phyloP scores from a whole-genome alignment of 371 early-diverging fungal genomes.

The Mucor lusitanicus region DNA sequence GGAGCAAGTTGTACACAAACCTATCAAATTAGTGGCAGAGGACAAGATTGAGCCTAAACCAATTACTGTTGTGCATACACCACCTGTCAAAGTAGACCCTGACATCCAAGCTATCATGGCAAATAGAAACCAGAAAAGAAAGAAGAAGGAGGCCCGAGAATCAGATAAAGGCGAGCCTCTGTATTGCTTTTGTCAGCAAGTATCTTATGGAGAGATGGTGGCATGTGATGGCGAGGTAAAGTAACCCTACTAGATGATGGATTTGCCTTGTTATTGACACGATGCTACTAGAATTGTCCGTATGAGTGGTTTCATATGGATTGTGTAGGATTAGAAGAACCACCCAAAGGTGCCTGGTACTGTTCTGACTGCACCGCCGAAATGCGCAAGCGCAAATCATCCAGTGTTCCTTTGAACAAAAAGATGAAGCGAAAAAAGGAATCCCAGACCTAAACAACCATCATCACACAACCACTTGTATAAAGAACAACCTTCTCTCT shows the following conservation, averaged over 20 bases:
- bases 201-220: constrained; percentile 98
- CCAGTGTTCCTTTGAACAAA: not conserved
- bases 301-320: constrained; percentile 95
- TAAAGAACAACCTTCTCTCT: not conserved
- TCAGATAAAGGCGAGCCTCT: constrained; percentile 73
- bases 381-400: constrained; percentile 40
- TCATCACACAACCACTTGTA: not conserved
- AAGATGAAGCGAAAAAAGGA: constrained; percentile 22
- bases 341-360: constrained; percentile 92
- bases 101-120: constrained; percentile 24
- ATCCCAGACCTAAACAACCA: constrained; percentile 6
- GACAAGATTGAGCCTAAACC: constrained; percentile 8
- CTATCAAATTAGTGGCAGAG: constrained; percentile 16
- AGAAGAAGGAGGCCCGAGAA: constrained; percentile 38
- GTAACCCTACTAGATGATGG: not conserved
- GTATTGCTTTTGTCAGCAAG: constrained; percentile 94
- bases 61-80: not conserved
- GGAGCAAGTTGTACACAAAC: constrained; percentile 16
- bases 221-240: constrained; percentile 91
- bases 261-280: not conserved
- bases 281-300: constrained; percentile 51
- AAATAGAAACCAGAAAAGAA: constrained; percentile 32
- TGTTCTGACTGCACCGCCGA: constrained; percentile 75
- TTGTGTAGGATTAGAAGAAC: constrained; percentile 84
- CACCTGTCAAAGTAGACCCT: constrained; percentile 3